These are phyloP conservation scores for Zygotorulaspora mrakii DNA, from an alignment of 1,139 yeast genomes.

Conservation along the genomic window DNA sequence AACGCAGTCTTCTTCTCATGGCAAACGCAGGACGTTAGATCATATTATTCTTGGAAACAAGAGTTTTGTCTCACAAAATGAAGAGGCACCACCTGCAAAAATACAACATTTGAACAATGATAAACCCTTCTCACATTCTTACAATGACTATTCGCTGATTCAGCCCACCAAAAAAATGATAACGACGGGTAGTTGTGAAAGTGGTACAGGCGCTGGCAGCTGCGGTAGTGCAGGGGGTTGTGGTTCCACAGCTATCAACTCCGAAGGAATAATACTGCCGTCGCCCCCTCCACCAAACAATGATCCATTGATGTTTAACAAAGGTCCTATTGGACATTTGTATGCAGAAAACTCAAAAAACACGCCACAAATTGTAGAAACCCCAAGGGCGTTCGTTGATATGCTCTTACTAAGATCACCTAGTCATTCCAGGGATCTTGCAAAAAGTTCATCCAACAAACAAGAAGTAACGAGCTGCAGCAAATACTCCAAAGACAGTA, in stretches of 20 bases:
- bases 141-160: conserved; percentile 7
- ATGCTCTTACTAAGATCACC: conserved; percentile 15
- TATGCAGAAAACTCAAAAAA: conserved; percentile 6
- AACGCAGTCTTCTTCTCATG: not conserved
- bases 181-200: conserved; percentile 3
- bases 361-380: conserved; percentile 19
- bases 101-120: not conserved
- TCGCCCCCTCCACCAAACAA: conserved; percentile 10
- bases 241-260: conserved; percentile 3
- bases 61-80: conserved; percentile 3
- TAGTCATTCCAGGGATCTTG: not conserved
- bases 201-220: too few relatives aligned
- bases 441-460: not conserved
- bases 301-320: conserved; percentile 7
- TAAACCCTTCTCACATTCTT: conserved; percentile 1
- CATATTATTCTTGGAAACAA: conserved; percentile 15
- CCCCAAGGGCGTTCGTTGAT: conserved; percentile 25
- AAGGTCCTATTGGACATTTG: conserved; percentile 1
- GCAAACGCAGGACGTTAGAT: conserved; percentile 13
- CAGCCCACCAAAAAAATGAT: conserved; percentile 4
- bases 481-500: not conserved
- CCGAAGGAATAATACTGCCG: conserved; percentile 7
- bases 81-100: conserved; percentile 4
- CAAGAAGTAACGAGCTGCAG: not conserved
- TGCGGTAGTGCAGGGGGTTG: too few relatives aligned